Percentiles rank a stretch among this genome's conserved stretches.
These are phyloP conservation scores for Cutaneotrichosporon cutaneum DNA, from an alignment of 1,284 basidiomycete species.

Conservation along the genomic window DNA sequence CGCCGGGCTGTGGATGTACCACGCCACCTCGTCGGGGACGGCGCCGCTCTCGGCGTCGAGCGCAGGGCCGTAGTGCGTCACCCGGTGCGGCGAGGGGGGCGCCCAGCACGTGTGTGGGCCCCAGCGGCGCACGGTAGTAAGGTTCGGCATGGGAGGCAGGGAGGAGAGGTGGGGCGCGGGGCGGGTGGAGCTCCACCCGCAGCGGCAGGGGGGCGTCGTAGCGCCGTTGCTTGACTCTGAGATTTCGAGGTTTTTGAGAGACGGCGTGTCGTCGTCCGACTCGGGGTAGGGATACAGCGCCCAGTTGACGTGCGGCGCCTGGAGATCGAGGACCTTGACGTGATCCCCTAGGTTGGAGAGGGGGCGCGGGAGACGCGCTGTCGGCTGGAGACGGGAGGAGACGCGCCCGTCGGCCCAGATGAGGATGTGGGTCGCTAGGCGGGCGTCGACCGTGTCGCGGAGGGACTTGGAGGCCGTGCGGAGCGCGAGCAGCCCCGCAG, in stretches of 20 bases:
- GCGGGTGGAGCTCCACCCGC: background rate
- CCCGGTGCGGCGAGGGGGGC: background rate
- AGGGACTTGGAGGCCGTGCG: constrained; percentile 6
- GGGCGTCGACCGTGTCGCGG: constrained; percentile 7
- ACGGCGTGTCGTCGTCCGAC: background rate
- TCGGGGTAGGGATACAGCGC: background rate
- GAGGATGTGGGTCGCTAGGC: constrained; percentile 1
- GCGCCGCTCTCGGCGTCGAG: background rate
- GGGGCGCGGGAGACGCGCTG: background rate
- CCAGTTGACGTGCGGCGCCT: background rate
- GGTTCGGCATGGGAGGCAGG: background rate
- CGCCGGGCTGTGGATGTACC: background rate
- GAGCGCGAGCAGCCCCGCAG: constrained; percentile 1
- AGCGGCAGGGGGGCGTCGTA: background rate
- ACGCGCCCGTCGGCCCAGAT: background rate
- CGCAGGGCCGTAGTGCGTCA: background rate
- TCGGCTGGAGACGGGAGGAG: background rate
- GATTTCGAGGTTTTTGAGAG: too few relatives aligned
- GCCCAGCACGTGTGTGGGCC: background rate
- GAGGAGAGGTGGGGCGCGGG: background rate
- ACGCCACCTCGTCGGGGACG: background rate
- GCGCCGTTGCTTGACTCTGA: too few relatives aligned
- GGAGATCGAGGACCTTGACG: background rate
- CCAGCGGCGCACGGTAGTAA: background rate
- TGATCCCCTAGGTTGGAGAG: background rate